These are phyloP conservation scores for Torrubiellomyces zombiae DNA, from an alignment of 2,329 filamentous ascomycete species.

Conservation along the genomic window DNA sequence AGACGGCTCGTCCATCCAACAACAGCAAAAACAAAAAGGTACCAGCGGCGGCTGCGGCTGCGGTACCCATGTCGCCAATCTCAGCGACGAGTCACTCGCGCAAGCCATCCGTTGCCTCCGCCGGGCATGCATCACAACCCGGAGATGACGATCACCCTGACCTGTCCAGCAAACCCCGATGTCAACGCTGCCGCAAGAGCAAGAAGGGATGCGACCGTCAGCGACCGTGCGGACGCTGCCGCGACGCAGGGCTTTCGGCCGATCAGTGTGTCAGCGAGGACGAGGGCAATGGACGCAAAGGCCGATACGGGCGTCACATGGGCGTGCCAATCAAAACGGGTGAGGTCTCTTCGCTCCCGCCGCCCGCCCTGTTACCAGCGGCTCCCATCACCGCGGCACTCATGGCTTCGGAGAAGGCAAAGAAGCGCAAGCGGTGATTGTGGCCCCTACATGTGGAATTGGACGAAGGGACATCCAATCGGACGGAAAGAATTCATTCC, in stretches of 20 bases:
- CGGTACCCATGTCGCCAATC: conserved; percentile 40
- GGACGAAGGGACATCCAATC: no score
- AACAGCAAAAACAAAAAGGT: conserved; percentile 35
- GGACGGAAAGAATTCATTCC: no score
- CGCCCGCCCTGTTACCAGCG: conserved; percentile 23
- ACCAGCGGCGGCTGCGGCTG: conserved; percentile 13
- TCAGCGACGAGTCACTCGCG: conserved; percentile 59
- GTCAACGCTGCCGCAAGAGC: conserved; percentile 96
- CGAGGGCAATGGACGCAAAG: conserved; percentile 92
- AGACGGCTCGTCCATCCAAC: conserved; percentile 21
- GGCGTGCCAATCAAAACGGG: conserved; percentile 46
- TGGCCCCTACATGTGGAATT: no score
- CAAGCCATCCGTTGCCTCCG: conserved; percentile 57
- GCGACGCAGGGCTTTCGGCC: conserved; percentile 82
- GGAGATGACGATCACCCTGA: conserved; percentile 84
- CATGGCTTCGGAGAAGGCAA: conserved; percentile 33
- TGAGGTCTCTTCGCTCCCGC: conserved; percentile 24
- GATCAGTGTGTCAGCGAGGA: conserved; percentile 96
- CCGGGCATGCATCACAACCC: conserved; percentile 25
- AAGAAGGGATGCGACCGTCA: conserved; percentile 98
- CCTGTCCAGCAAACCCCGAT: conserved; percentile 86
- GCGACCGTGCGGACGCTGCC: conserved; percentile 85
- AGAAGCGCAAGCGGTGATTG: conserved; percentile 44
- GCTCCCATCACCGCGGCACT: conserved; percentile 24
- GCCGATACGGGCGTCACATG: conserved; percentile 66